Evolutionary conservation across 345 rosid species (phyloP).

Genomic region (Alliaria petiolata): DNA sequence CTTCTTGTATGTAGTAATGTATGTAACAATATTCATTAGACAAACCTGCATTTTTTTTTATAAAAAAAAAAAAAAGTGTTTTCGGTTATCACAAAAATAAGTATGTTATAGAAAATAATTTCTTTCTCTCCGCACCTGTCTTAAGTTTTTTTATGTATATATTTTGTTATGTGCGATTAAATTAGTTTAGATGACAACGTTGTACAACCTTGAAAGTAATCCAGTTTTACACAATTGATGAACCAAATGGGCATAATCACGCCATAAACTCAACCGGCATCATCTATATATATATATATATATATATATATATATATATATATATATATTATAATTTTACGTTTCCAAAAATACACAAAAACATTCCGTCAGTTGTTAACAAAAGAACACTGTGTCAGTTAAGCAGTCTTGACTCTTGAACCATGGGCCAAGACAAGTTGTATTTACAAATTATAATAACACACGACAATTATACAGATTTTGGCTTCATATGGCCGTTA

Average conservation of each 20-base stretch:
- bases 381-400: constrained; percentile 15
- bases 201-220: not conserved
- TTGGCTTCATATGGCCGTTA: too few relatives aligned
- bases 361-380: constrained; percentile 23
- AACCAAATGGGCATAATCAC: not conserved
- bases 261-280: too few relatives aligned
- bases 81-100: not conserved
- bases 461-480: not conserved
- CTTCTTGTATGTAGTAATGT: not conserved
- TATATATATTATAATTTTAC: not conserved
- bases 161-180: not conserved
- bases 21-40: not conserved
- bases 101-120: too few relatives aligned
- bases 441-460: not conserved
- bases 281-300: too few relatives aligned
- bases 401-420: not conserved
- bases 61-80: not conserved
- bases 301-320: too few relatives aligned
- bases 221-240: not conserved
- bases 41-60: not conserved
- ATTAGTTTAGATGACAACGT: not conserved
- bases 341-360: constrained; percentile 5
- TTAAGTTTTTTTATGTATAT: not conserved
- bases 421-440: constrained; percentile 2
- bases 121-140: too few relatives aligned